Conservation (phyloP, 1,139 yeast genomes). For the Geotrichum klebahnii region DNA sequence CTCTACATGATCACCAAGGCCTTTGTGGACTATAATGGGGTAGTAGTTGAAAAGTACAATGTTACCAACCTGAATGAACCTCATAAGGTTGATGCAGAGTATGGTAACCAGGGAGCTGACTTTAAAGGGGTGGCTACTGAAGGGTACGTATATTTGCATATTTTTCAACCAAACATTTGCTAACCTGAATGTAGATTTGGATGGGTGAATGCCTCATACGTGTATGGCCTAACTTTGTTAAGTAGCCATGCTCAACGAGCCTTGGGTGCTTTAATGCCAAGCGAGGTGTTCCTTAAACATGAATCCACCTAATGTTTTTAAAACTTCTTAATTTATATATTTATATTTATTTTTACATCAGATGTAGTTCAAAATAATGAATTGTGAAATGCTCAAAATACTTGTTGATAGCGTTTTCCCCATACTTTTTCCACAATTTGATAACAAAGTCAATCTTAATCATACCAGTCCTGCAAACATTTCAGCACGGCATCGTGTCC, state of each 20-base stretch:
- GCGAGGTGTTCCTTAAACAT: constrained; percentile 55
- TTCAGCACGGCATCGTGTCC: constrained; percentile 8
- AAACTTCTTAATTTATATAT: neutral
- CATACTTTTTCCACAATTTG: neutral
- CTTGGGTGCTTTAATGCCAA: constrained; percentile 78
- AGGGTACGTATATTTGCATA: constrained; percentile 51
- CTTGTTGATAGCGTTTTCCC: neutral
- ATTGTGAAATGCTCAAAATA: neutral
- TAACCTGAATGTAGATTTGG: constrained; percentile 44
- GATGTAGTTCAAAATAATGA: neutral
- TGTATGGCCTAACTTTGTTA: constrained; percentile 68
- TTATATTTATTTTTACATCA: neutral
- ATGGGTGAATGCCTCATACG: constrained; percentile 89
- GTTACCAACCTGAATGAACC: constrained; percentile 81
- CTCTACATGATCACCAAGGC: constrained; percentile 83
- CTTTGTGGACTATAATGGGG: constrained; percentile 90
- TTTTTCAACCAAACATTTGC: constrained; percentile 23
- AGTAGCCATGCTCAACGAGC: constrained; percentile 70
- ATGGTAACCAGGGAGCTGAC: constrained; percentile 93
- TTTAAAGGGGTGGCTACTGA: constrained; percentile 93
- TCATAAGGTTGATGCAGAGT: constrained; percentile 91
- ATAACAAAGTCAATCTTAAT: neutral
- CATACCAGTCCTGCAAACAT: constrained; percentile 11
- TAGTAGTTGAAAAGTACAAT: constrained; percentile 92
- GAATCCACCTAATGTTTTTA: neutral